Evolutionary conservation across 2,329 filamentous ascomycete genomes (phyloP), one percentile per base, ranked within the genome.

Genomic region (Metarhizium rileyi): DNA sequence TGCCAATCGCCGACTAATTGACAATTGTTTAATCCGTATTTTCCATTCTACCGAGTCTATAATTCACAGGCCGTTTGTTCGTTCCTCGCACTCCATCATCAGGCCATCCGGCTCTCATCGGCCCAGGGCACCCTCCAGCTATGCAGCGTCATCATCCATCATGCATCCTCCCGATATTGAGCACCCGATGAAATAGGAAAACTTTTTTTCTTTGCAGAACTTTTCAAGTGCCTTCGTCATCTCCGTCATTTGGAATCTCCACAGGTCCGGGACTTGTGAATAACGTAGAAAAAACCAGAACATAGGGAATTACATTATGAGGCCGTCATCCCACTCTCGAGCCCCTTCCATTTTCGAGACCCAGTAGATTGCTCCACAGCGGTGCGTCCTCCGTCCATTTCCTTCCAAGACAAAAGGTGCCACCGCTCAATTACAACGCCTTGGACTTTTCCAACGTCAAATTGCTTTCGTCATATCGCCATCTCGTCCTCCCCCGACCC

Each of bases 31-130:
- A 57, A 59, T 62, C 54, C 56, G 50, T 63, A 54, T 60, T 60
- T 59, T 66, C 53, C 58, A 64, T 64, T 66, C 62, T 65, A 67
- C 64, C 61, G 55, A 65, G 57, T 67, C 63, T 66, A 66, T 63
- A 57, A 61, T 59, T 61, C 59, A 62, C 54, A 58, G 55, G 56
- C 57, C 55, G 47, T 59, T 54, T 52, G 38, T 59, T 54, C 53
- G 38, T 55, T 47, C 52, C 51, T 53, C 50, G 48, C 50, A 53
- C n/a, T n/a, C n/a, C 46, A 51, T 53, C 46, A 44, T 52, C 50
- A 52, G 50, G 50, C 49, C 41, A 43, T 51, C 47, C 47, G 45
- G 26, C 47, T 25, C n/a, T 22, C 12, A 14, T 44, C 23, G 49
- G 49, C 18, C 45, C 42, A 49, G 41, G 30, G 50, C 38, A 52